phyloP scores from a whole-genome alignment of 1,284 basidiomycete species.

The Sporisorium scitamineum region DNA sequence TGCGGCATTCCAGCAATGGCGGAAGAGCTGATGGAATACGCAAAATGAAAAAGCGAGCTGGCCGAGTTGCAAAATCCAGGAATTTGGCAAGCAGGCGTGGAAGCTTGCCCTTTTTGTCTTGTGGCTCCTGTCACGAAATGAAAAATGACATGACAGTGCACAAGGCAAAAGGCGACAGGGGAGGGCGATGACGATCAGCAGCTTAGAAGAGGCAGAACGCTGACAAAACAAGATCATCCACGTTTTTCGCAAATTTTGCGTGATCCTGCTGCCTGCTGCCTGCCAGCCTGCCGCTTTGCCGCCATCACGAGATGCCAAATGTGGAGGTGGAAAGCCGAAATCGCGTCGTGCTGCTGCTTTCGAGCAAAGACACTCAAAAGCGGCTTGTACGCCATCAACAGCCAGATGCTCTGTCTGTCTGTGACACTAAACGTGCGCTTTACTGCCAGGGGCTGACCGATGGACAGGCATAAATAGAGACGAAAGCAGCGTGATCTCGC shows the following conservation, averaged over 20 bases:
- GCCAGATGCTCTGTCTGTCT: not conserved
- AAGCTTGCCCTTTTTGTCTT: not conserved
- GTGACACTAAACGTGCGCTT: too few relatives aligned
- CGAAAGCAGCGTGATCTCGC: not conserved
- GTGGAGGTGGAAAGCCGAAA: slow-evolving; percentile 9
- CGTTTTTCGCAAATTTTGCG: not conserved
- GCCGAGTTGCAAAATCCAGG: slow-evolving; percentile 33
- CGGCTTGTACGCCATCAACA: not conserved
- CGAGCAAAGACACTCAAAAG: not conserved
- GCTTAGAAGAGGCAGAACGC: not conserved
- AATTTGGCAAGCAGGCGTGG: slow-evolving; percentile 8
- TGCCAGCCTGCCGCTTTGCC: too few relatives aligned
- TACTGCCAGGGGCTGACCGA: not conserved
- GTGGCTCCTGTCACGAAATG: not conserved
- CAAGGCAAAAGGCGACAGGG: not conserved
- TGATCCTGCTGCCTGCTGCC: too few relatives aligned
- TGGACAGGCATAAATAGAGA: not conserved
- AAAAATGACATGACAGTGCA: slow-evolving; percentile 2
- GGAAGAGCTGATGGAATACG: not conserved
- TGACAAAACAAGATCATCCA: slow-evolving; percentile 24
- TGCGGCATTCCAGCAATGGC: not conserved
- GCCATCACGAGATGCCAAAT: slow-evolving; percentile 14
- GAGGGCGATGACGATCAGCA: not conserved
- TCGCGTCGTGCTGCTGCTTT: not conserved
- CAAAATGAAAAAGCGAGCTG: not conserved